phyloP scores from a whole-genome alignment of 306 rosid species.

The Albizia julibrissin region DNA sequence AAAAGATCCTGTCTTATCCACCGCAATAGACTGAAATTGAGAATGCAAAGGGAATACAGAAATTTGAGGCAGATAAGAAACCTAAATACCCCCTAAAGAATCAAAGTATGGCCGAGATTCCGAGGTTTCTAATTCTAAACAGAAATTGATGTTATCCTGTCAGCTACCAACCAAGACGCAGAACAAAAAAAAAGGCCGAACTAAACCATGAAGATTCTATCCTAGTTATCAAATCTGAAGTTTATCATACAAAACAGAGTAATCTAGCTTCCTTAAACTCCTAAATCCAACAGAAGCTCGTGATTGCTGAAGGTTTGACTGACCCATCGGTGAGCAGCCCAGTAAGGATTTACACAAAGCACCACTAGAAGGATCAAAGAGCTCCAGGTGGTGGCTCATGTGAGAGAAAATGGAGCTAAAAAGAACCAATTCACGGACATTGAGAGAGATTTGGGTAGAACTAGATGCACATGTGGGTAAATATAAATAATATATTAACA shows the following conservation, averaged over 20 bases:
- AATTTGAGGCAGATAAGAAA: slow-evolving; percentile 38
- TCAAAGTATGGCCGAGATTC: slow-evolving; percentile 67
- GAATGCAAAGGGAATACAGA: slow-evolving; percentile 40
- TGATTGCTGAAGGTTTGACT: slow-evolving; percentile 40
- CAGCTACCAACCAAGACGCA: slow-evolving; percentile 63
- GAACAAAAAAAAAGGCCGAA: slow-evolving; percentile 40
- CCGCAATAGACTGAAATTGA: slow-evolving; percentile 51
- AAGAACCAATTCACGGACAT: slow-evolving; percentile 42
- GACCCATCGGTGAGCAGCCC: slow-evolving; percentile 31
- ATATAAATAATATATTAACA: not conserved
- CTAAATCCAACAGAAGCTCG: slow-evolving; percentile 46
- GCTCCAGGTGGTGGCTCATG: slow-evolving; percentile 19
- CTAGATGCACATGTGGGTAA: slow-evolving; percentile 42
- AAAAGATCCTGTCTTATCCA: slow-evolving; percentile 82
- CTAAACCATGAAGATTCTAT: slow-evolving; percentile 62
- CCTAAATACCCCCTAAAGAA: slow-evolving; percentile 39
- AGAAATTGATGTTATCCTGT: slow-evolving; percentile 56
- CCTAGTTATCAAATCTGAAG: slow-evolving; percentile 40
- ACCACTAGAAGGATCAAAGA: slow-evolving; percentile 23
- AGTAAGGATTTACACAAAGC: slow-evolving; percentile 31
- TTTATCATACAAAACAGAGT: slow-evolving; percentile 19
- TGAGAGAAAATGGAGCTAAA: slow-evolving; percentile 34
- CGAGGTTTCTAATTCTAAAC: slow-evolving; percentile 64
- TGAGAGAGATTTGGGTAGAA: slow-evolving; percentile 22
- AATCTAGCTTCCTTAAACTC: slow-evolving; percentile 39